A percentile compares a stretch with the other conserved stretches of the same genome.
phyloP scores from a whole-genome alignment of 2,329 filamentous ascomycete genomes.

The Calonectria henricotiae region DNA sequence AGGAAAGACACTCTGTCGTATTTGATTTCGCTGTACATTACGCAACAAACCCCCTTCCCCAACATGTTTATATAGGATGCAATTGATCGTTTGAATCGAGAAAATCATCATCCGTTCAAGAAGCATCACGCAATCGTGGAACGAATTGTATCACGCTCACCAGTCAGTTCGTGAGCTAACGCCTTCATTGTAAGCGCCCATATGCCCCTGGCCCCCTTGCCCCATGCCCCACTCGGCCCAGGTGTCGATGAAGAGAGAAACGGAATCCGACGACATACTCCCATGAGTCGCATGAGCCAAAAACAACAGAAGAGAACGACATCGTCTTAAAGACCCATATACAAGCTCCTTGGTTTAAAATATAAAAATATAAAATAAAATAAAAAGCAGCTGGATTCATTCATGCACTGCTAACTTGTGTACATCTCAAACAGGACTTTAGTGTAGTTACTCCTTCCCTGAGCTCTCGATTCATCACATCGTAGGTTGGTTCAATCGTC shows the following conservation, averaged over 20 bases:
- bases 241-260: constrained; percentile 49
- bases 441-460: not conserved
- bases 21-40: not conserved
- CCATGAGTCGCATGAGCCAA: constrained; percentile 47
- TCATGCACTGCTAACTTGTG: not conserved
- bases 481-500: not conserved
- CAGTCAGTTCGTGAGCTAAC: not conserved
- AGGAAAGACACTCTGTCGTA: not conserved
- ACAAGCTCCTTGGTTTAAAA: constrained; percentile 24
- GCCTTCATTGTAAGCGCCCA: constrained; percentile 5
- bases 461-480: not conserved
- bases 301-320: constrained; percentile 40
- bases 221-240: not conserved
- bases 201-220: not conserved
- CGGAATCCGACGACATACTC: constrained; percentile 47
- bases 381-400: too few relatives aligned
- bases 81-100: too few relatives aligned
- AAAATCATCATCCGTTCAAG: not conserved
- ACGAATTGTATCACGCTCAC: not conserved
- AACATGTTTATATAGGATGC: not conserved
- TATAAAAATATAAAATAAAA: not conserved
- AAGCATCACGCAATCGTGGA: not conserved
- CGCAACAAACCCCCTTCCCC: too few relatives aligned
- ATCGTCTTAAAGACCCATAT: constrained; percentile 38
- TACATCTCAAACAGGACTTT: not conserved